Evolutionary conservation across 139 green algal species (phyloP).

Genomic region (Coccomyxa sp.): DNA sequence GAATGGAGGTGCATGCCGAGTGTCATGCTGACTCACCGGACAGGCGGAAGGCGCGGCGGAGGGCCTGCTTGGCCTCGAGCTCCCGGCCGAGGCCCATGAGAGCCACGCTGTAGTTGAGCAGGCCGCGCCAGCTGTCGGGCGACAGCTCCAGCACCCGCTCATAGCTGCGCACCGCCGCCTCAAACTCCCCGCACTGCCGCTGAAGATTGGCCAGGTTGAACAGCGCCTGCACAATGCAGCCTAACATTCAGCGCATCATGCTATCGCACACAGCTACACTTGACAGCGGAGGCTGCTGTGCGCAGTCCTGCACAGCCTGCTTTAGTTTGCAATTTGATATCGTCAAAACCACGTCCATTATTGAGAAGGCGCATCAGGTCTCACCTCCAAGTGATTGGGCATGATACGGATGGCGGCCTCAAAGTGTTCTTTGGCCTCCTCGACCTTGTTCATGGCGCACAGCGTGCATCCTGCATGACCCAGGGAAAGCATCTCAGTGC

Average conservation of each 20-base stretch:
- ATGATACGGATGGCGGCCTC: slow-evolving; percentile 30
- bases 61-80: slow-evolving; percentile 36
- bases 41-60: slow-evolving; percentile 28
- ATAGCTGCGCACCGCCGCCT: slow-evolving; percentile 42
- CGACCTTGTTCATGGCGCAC: slow-evolving; percentile 41
- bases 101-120: slow-evolving; percentile 62
- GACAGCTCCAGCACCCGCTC: slow-evolving; percentile 38
- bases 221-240: slow-evolving; percentile 31
- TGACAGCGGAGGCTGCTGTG: neutral
- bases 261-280: too few species aligned
- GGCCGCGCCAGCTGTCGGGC: slow-evolving; percentile 44
- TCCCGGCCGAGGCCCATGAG: slow-evolving; percentile 35
- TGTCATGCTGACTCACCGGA: too few species aligned
- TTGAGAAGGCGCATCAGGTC: neutral
- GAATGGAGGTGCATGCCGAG: too few species aligned
- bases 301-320: neutral
- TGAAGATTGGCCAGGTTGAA: slow-evolving; percentile 64
- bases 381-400: slow-evolving; percentile 40
- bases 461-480: slow-evolving; percentile 34
- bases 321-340: neutral
- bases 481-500: neutral
- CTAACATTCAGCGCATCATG: neutral
- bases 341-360: neutral
- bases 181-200: slow-evolving; percentile 42
- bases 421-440: slow-evolving; percentile 35